Percentiles rank a stretch among this genome's conserved stretches.
These are phyloP conservation scores for Phytophthora quininea DNA, from an alignment of 352 stramenopile species.

Conservation along the genomic window DNA sequence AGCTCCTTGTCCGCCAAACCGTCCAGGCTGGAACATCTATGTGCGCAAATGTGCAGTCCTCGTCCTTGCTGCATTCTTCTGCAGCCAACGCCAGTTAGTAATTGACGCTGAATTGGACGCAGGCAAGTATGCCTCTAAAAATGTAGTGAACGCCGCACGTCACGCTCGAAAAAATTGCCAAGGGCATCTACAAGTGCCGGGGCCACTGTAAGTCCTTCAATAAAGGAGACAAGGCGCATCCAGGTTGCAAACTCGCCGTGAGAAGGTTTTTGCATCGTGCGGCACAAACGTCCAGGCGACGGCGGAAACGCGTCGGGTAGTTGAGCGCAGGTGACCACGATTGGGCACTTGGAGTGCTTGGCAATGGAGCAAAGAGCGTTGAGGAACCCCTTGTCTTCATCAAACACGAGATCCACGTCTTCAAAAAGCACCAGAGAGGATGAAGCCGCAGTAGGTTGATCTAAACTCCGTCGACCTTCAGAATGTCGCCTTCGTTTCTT, in stretches of 20 bases:
- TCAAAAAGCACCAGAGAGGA: constrained; percentile 87
- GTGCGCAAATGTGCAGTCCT: constrained; percentile 1
- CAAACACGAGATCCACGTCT: constrained; percentile 83
- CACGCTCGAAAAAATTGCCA: constrained; percentile 61
- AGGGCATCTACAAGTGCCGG: constrained; percentile 44
- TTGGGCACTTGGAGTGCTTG: constrained; percentile 81
- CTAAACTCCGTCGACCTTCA: constrained; percentile 44
- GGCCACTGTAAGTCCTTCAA: constrained; percentile 56
- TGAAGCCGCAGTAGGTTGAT: constrained; percentile 43
- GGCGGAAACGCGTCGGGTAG: constrained; percentile 67
- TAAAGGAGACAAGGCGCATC: constrained; percentile 62
- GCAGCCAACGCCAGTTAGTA: constrained; percentile 35
- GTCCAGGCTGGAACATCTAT: constrained; percentile 57
- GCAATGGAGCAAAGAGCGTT: constrained; percentile 75
- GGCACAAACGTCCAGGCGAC: constrained; percentile 47
- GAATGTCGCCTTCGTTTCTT: constrained; percentile 44
- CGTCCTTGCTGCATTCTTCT: constrained; percentile 11
- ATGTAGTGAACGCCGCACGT: constrained; percentile 74
- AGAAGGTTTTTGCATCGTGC: constrained; percentile 49
- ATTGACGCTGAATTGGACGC: constrained; percentile 20
- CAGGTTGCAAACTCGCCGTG: constrained; percentile 68
- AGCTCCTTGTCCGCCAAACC: constrained; percentile 32
- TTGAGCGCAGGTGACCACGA: constrained; percentile 72
- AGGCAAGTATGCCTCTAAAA: constrained; percentile 64
- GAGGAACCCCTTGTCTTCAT: constrained; percentile 83